Evolutionary conservation across 352 stramenopile genomes (phyloP), one percentile per base, ranked within the genome.

Genomic region (Phytophthora tentaculata): DNA sequence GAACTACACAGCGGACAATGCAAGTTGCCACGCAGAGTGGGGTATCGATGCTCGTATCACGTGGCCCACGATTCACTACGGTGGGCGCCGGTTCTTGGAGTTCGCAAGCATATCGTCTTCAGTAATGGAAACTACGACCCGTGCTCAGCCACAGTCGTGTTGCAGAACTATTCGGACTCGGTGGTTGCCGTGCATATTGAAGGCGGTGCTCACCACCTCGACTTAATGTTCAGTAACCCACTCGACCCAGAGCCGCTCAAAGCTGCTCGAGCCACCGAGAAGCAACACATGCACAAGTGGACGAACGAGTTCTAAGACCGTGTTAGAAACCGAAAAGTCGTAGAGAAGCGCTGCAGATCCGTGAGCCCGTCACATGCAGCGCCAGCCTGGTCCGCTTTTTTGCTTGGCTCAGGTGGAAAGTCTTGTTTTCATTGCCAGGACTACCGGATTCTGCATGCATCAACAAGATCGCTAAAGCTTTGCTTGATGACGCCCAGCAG

Each of bases 61-160:
- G 23, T 96, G 86, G 86, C 83, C 81, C 20, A 68, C 78, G 20
- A 90, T 73, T 8, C 73, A 92, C 56, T 97, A 88, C 53, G 89
- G 89, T 23, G 86, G 82, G 29, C 83, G 73, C 49, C 80, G 6
- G 73, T 96, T 20, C 41, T 57, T 44, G 48, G 55, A 69, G 2
- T 64, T 70, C 1, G 82, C 83, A 12, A 97, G 87, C 65, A 98
- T 78, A 97, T 98, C 47, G 86, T 99, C 41, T 94, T 98, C 59
- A 98, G 91, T 56, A 98, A 98, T 69, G 95, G 95, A 58, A 85
- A 98, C 62, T 90, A 95, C 41, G 96, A 99, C 69, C 95, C 96
- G 51, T 98, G 92, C 93, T 93, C 80, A 26, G 88, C 84, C 23
- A 96, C 84, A 1, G 96, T 94, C 39, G 90, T 98, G 23, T 84